phyloP scores from a whole-genome alignment of 202 grass and related monocot genomes.

The Panicum hallii region DNA sequence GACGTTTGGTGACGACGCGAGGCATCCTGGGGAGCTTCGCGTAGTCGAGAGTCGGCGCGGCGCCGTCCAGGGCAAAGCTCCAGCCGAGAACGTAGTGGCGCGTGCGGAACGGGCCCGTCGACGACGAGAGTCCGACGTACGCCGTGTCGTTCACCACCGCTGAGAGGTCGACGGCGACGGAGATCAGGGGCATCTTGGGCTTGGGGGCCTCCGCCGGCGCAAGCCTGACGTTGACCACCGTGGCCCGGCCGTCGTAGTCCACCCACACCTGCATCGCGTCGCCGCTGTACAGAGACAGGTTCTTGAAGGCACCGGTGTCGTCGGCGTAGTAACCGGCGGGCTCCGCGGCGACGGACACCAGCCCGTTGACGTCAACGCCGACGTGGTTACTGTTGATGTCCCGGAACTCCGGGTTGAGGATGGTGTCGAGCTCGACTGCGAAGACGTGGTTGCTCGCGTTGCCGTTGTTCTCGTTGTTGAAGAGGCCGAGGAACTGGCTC shows the following conservation, averaged over 20 bases:
- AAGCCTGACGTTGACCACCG: constrained; percentile 58
- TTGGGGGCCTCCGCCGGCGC: constrained; percentile 39
- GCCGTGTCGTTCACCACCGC: constrained; percentile 48
- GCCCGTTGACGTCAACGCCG: constrained; percentile 69
- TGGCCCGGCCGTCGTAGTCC: constrained; percentile 57
- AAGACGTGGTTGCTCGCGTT: constrained; percentile 69
- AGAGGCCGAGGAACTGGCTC: constrained; percentile 75
- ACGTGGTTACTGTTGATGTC: constrained; percentile 87
- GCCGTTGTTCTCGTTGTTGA: constrained; percentile 59
- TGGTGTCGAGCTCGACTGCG: constrained; percentile 79
- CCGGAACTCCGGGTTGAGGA: constrained; percentile 69
- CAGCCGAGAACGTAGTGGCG: constrained; percentile 74
- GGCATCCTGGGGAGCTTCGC: constrained; percentile 64
- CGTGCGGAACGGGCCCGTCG: constrained; percentile 61
- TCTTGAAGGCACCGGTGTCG: constrained; percentile 28
- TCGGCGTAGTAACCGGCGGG: constrained; percentile 59
- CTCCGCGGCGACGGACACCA: constrained; percentile 50
- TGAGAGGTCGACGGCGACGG: constrained; percentile 59
- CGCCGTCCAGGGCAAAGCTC: constrained; percentile 72
- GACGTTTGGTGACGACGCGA: background rate
- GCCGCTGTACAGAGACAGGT: constrained; percentile 55
- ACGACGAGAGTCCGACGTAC: constrained; percentile 80
- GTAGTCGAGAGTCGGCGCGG: constrained; percentile 60
- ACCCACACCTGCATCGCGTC: constrained; percentile 73
- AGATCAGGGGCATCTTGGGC: constrained; percentile 61